Conservation (phyloP, 306 rosid species). For the Dicorynia guianensis region DNA sequence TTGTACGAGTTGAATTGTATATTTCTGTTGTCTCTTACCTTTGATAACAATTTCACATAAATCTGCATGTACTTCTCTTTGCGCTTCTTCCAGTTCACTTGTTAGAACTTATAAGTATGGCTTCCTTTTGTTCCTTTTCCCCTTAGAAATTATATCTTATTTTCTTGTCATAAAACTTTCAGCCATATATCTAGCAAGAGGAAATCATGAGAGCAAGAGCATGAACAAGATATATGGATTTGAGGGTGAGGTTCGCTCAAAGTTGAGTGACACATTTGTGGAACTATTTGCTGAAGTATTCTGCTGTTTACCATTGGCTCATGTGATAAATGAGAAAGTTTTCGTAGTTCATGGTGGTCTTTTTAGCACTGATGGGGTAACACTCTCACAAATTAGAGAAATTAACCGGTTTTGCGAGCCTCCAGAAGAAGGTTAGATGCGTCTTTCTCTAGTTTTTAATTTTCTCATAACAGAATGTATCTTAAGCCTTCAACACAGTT, state of each 20-base stretch:
- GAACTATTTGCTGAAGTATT: constrained; percentile 98
- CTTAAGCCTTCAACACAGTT: constrained; percentile 10
- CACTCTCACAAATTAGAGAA: constrained; percentile 79
- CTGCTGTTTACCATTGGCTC: constrained; percentile 92
- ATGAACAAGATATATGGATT: constrained; percentile 99
- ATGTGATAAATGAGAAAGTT: constrained; percentile 83
- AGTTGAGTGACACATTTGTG: constrained; percentile 85
- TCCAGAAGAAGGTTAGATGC: constrained; percentile 89
- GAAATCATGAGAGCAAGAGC: constrained; percentile 99
- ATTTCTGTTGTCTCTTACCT: background rate
- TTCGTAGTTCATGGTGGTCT: constrained; percentile 99
- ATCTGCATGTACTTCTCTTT: background rate
- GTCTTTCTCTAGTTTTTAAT: constrained; percentile 12
- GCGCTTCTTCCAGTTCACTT: background rate
- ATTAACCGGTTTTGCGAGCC: constrained; percentile 99
- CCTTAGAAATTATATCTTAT: constrained; percentile 2
- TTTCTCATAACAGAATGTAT: constrained; percentile 24
- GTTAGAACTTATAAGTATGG: background rate
- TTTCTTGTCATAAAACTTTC: constrained; percentile 46
- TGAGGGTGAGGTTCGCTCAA: constrained; percentile 97
- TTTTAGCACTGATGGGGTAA: constrained; percentile 97
- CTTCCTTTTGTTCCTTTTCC: background rate
- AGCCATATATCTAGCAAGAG: constrained; percentile 95
- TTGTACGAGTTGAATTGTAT: constrained; percentile 12
- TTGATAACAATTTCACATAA: background rate